phyloP scores from a whole-genome alignment of 495 filamentous ascomycete genomes.

The Penicillium lividum region DNA sequence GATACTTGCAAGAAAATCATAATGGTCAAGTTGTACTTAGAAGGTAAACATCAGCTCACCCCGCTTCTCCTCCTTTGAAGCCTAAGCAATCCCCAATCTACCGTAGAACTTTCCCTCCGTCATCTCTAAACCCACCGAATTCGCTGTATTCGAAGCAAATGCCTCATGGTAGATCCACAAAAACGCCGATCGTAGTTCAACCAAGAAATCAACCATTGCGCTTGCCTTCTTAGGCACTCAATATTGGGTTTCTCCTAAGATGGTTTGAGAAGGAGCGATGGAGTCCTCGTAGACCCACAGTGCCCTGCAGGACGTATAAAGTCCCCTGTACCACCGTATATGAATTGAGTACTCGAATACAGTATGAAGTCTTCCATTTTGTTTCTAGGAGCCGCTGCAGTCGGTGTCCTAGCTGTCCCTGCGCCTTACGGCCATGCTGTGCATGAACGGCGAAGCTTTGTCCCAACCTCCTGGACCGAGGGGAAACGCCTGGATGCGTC shows the following conservation, averaged over 20 bases:
- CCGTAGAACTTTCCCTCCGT: constrained; percentile 6
- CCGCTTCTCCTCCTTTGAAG: constrained; percentile 10
- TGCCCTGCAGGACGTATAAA: constrained; percentile 15
- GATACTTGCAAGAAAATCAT: neutral
- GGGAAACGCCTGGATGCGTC: constrained; percentile 29
- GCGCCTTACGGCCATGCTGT: constrained; percentile 30
- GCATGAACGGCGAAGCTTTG: constrained; percentile 42
- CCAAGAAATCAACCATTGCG: constrained; percentile 4
- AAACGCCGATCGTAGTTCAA: constrained; percentile 23
- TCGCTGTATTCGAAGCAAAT: constrained; percentile 8
- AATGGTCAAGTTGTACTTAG: neutral
- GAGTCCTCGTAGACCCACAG: neutral
- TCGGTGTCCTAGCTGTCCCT: constrained; percentile 29
- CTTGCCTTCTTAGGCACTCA: too few species aligned
- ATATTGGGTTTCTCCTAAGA: neutral
- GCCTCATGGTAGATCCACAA: constrained; percentile 16
- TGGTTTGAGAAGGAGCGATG: neutral
- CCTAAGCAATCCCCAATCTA: constrained; percentile 21
- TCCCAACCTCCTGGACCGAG: constrained; percentile 38
- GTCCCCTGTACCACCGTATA: neutral
- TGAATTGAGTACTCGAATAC: constrained; percentile 5
- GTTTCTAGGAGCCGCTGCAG: constrained; percentile 30
- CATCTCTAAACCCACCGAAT: constrained; percentile 1
- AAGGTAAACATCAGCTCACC: neutral
- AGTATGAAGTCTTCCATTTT: constrained; percentile 36